Conservation (phyloP, 2,329 filamentous ascomycete genomes). For the Acrocalymma vagum region DNA sequence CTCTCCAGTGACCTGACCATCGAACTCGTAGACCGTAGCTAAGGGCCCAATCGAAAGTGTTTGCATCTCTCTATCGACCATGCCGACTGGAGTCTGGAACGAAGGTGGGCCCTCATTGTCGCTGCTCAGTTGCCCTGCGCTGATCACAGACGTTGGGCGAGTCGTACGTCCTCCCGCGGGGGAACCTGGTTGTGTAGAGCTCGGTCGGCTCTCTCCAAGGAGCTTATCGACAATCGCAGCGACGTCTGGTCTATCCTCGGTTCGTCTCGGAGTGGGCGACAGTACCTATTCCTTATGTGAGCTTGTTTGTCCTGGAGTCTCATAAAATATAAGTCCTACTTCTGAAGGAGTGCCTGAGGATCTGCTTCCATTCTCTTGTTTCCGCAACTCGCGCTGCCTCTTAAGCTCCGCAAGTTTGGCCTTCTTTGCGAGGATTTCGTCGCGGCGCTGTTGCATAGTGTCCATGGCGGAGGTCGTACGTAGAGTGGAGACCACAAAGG, state of each 20-base stretch:
- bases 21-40: slow-evolving; percentile 81
- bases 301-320: too few species aligned
- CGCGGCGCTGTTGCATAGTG: slow-evolving; percentile 82
- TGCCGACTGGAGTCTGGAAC: slow-evolving; percentile 25
- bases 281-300: too few species aligned
- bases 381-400: slow-evolving; percentile 84
- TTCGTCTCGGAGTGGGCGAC: slow-evolving; percentile 73
- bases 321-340: too few species aligned
- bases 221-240: slow-evolving; percentile 86
- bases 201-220: slow-evolving; percentile 78
- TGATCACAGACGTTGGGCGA: slow-evolving; percentile 86
- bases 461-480: slow-evolving; percentile 35
- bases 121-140: slow-evolving; percentile 80
- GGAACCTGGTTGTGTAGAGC: slow-evolving; percentile 67
- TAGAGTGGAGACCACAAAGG: slow-evolving; percentile 8
- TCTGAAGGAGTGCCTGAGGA: slow-evolving; percentile 67
- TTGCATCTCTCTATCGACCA: slow-evolving; percentile 63
- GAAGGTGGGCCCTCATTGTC: slow-evolving; percentile 59
- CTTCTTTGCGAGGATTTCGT: slow-evolving; percentile 96
- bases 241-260: slow-evolving; percentile 67
- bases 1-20: slow-evolving; percentile 76
- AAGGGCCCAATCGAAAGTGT: slow-evolving; percentile 77
- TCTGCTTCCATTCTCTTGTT: slow-evolving; percentile 75
- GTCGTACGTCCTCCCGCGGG: slow-evolving; percentile 65
- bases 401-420: slow-evolving; percentile 97